Base-by-base conservation (phyloP, 495 filamentous ascomycete genomes). In the Podospora sp. region DNA sequence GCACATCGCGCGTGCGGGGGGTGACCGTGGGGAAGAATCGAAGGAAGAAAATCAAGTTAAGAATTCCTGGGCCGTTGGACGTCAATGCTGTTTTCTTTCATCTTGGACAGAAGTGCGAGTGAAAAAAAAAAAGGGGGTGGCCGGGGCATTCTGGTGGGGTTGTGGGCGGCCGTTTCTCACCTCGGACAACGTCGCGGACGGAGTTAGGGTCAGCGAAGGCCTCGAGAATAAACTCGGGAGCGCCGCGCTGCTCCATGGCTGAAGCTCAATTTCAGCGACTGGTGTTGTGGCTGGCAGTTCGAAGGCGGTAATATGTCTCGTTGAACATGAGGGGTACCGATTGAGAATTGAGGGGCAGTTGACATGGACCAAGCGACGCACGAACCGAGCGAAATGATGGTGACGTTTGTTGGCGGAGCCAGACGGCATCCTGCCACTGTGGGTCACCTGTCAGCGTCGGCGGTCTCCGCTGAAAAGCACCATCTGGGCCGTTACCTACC, bases 1-100 rank as follows among this genome's bases (percentile, higher is more conserved):
- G 88, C 53, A 98, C 87, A 73, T 99, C 95, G 75, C 92, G 89
- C 53, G 92, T 92, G 55, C 86, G 85, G n/a, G 95, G 95, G 16
- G 87, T 81, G 63, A 97, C 85, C 29, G 91, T 88, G 65, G 91
- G 91, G 82, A 99, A 98, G 84, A 93, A 96, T 67, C 95, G 92
- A 79, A 98, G 93, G 83, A 99, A 99, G 89, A 98, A 99, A 75
- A 99, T 97, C 50, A 94, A 95, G 77, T 97, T 93, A 60, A 98
- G 89, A 72, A 97, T 90, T 67, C 91, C 94, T 98, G 36, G 50
- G 5, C 2, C 24, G 61, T 9, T 21, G 20, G 50, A 52, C 24
- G 63, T 51, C 21, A 27, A 25, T 29, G 33, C 49, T 22, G 16
- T 5, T 1, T 25, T 16, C 7, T 61, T 52, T 65, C 40, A 6